Evolutionary conservation across 345 rosid species (phyloP), one percentile per base, ranked within the genome.

Genomic region (Pugionium dolabratum): DNA sequence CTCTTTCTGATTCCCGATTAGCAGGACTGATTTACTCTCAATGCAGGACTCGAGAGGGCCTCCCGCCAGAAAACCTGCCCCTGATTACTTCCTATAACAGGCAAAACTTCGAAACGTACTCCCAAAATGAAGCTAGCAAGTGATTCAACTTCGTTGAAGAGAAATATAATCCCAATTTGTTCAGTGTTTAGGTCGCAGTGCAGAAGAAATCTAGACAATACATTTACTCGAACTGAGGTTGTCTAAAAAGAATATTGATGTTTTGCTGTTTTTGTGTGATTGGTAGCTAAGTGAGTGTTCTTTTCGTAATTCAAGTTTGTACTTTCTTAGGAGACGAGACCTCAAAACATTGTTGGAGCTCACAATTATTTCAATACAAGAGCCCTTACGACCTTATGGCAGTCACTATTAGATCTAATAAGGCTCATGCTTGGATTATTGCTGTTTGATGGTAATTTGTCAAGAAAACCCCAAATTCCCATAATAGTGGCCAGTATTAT

Each of bases 1-100:
- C 26, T 31, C 4, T 3, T 37, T 46, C 52, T 40, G 43, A 41
- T 64, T 55, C 25, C 32, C 10, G 1, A 1, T 41, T 40, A 42
- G 53, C 29, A 49, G 54, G 27, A 60, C 53, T 53, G 50, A 59
- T n/a, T 36, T 46, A 37, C 25, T 46, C 32, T 53, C 28, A 28
- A 67, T 78, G 79, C 85, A 94, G 96, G 97, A 94, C 62, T 85
- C 95, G 11, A 85, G 99, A 80, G 96, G 93, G 26, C 63, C 96
- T 32, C 99, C 93, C 2, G 82, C 93, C 27, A 94, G 78, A 74
- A 94, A 85, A 64, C 93, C 97, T 1, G 91, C 95, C 28, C 97
- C 99, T 11, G 99, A 94, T 80, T 94, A 94, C 81, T 94, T 94
- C 79, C 80, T 94, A 33, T 94, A 80, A 85, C 44, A 32, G 36